Evolutionary conservation across 106 monocot genomes (phyloP).

Genomic region (Phalaenopsis aphrodite): DNA sequence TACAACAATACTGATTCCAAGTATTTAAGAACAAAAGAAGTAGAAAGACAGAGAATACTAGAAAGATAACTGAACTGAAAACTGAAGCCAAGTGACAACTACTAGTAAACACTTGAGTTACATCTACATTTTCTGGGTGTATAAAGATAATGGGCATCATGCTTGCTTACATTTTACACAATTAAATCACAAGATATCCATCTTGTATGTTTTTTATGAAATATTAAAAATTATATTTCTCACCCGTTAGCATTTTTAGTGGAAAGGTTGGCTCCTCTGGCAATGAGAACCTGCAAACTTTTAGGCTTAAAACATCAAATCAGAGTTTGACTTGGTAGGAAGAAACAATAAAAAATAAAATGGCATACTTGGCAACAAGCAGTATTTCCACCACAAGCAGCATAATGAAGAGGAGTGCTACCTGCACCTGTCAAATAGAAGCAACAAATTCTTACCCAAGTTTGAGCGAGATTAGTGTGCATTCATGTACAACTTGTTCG

Average conservation of each 20-base stretch:
- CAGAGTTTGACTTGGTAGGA: neutral
- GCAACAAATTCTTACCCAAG: neutral
- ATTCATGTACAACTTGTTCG: too few species aligned
- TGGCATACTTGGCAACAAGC: conserved; percentile 70
- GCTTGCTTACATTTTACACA: neutral
- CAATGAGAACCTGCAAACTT: conserved; percentile 27
- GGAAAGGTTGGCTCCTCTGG: conserved; percentile 44
- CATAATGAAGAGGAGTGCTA: conserved; percentile 88
- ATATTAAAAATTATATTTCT: neutral
- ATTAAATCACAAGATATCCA: neutral
- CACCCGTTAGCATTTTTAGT: conserved; percentile 56
- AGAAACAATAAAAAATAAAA: conserved; percentile 2
- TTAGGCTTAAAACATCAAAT: conserved; percentile 1
- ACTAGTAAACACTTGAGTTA: neutral
- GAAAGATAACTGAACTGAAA: too few species aligned
- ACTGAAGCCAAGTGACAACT: too few species aligned
- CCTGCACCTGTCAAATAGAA: conserved; percentile 49
- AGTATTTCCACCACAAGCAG: conserved; percentile 89
- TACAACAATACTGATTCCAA: neutral
- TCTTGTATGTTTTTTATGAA: neutral
- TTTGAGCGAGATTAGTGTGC: too few species aligned
- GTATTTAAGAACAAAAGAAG: neutral
- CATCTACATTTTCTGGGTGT: neutral
- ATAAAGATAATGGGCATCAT: neutral
- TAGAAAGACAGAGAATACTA: neutral